These are phyloP conservation scores for Mytilinidion resinicola DNA, from an alignment of 495 filamentous ascomycete genomes.

Conservation along the genomic window DNA sequence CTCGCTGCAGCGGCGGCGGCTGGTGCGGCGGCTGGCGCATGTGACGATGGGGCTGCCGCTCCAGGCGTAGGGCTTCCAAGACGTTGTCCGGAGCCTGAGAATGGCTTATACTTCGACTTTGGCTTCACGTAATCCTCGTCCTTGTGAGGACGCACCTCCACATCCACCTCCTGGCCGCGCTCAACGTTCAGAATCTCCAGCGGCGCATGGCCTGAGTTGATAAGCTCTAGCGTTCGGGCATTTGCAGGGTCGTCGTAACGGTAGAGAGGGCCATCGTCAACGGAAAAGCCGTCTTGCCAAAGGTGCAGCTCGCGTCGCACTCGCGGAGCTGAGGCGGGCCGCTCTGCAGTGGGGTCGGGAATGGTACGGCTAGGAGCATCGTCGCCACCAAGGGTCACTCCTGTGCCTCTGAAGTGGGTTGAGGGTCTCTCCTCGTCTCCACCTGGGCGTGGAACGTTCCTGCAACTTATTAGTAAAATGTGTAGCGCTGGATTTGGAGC, in stretches of 20 bases:
- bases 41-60: slow-evolving; percentile 28
- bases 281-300: slow-evolving; percentile 90
- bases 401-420: slow-evolving; percentile 68
- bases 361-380: slow-evolving; percentile 70
- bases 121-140: slow-evolving; percentile 74
- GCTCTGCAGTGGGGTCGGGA: slow-evolving; percentile 51
- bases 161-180: slow-evolving; percentile 79
- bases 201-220: slow-evolving; percentile 80
- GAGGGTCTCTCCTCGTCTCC: slow-evolving; percentile 50
- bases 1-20: slow-evolving; percentile 36
- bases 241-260: slow-evolving; percentile 86
- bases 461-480: slow-evolving; percentile 31
- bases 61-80: slow-evolving; percentile 90
- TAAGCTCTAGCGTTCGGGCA: slow-evolving; percentile 71
- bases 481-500: not conserved
- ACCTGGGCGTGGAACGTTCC: slow-evolving; percentile 52
- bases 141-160: slow-evolving; percentile 74
- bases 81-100: slow-evolving; percentile 72
- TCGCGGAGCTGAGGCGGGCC: slow-evolving; percentile 42
- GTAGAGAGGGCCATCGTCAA: slow-evolving; percentile 89
- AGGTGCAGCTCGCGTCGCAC: slow-evolving; percentile 73
- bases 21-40: slow-evolving; percentile 30
- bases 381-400: slow-evolving; percentile 85
- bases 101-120: slow-evolving; percentile 83
- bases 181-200: slow-evolving; percentile 83